phyloP scores from a whole-genome alignment of 2,329 filamentous ascomycete species.

The Clonostachys solani region DNA sequence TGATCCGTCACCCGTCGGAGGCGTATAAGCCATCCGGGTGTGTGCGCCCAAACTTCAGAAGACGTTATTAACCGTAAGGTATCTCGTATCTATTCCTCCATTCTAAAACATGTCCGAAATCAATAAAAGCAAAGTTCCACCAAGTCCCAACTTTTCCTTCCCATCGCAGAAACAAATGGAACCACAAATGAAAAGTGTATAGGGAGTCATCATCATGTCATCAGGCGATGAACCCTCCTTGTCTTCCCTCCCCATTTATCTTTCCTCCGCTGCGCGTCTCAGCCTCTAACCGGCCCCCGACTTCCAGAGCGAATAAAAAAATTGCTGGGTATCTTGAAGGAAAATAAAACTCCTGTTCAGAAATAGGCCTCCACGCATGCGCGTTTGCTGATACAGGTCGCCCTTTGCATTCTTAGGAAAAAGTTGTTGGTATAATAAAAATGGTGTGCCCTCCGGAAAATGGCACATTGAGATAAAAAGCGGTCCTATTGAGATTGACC shows the following conservation, averaged over 20 bases:
- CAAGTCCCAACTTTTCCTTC: no score
- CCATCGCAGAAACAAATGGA: no score
- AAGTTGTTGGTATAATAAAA: not conserved
- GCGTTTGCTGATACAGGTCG: conserved; percentile 3
- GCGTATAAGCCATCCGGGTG: no score
- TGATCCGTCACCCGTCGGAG: no score
- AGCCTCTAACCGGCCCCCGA: not conserved
- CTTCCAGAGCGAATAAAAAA: not conserved
- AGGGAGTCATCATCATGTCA: no score
- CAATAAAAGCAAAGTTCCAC: no score
- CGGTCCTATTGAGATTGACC: not conserved
- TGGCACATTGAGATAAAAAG: not conserved
- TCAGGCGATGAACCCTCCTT: no score
- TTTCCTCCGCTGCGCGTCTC: not conserved
- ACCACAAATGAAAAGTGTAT: no score
- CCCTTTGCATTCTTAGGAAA: conserved; percentile 2
- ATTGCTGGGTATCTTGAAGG: conserved; percentile 4
- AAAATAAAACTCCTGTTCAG: conserved; percentile 1
- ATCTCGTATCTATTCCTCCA: no score
- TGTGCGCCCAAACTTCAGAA: no score
- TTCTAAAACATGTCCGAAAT: no score
- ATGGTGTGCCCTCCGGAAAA: not conserved
- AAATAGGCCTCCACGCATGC: not conserved
- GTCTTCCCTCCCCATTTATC: not conserved
- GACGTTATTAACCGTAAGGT: no score